Evolutionary conservation across 768 basidiomycete genomes (phyloP).

Genomic region (Cantharellus anzutake): DNA sequence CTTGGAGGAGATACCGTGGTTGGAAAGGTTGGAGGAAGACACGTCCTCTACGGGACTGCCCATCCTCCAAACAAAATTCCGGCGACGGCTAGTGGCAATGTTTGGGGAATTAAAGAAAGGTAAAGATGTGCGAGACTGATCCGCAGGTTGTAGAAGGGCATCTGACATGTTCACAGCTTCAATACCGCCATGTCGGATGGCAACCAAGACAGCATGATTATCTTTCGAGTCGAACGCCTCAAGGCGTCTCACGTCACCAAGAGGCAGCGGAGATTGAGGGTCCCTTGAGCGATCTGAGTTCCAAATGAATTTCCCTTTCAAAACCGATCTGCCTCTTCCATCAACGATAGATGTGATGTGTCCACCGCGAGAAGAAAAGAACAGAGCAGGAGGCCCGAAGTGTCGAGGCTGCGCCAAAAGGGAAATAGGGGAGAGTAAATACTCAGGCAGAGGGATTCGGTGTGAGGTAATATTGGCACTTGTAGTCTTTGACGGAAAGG

Average conservation of each 20-base stretch:
- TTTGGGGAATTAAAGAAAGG: slow-evolving; percentile 49
- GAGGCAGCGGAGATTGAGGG: slow-evolving; percentile 17
- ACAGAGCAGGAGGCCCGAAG: slow-evolving; percentile 73
- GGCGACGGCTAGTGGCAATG: slow-evolving; percentile 45
- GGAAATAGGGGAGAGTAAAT: slow-evolving; percentile 27
- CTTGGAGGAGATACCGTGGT: neutral
- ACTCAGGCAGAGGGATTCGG: neutral
- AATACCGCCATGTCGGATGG: slow-evolving; percentile 71
- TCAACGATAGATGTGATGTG: slow-evolving; percentile 81
- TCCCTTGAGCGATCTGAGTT: slow-evolving; percentile 35
- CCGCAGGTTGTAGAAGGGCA: slow-evolving; percentile 60
- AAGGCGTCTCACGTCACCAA: slow-evolving; percentile 69
- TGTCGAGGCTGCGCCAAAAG: slow-evolving; percentile 59
- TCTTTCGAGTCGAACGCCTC: slow-evolving; percentile 62
- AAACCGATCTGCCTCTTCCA: slow-evolving; percentile 64
- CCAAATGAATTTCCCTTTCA: slow-evolving; percentile 68
- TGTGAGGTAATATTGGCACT: neutral
- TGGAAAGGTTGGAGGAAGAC: neutral
- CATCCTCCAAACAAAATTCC: slow-evolving; percentile 68
- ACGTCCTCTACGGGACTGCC: slow-evolving; percentile 37
- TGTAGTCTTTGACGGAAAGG: neutral
- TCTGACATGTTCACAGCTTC: slow-evolving; percentile 68
- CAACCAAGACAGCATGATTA: slow-evolving; percentile 59
- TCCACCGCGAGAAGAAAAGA: slow-evolving; percentile 77
- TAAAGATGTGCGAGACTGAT: slow-evolving; percentile 52